Evolutionary conservation across 2,329 filamentous ascomycete species (phyloP).

Genomic region (Blastomyces gilchristii): DNA sequence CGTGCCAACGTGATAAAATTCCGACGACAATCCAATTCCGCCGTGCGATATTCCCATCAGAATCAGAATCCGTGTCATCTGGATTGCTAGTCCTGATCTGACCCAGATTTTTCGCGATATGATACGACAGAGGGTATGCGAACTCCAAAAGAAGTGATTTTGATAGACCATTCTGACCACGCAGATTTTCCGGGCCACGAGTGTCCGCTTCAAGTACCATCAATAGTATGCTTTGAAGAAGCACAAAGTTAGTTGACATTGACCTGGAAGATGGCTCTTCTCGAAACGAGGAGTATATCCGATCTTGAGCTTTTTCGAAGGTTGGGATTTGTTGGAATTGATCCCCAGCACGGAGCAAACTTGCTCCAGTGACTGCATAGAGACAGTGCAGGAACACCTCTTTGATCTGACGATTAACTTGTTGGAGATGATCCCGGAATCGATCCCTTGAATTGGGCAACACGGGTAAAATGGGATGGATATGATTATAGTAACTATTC

Average conservation of each 20-base stretch:
- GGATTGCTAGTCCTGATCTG: constrained; percentile 29
- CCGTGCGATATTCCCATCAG: constrained; percentile 32
- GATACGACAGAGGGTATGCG: constrained; percentile 29
- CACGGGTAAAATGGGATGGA: constrained; percentile 33
- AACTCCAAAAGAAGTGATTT: constrained; percentile 34
- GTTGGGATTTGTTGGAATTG: constrained; percentile 25
- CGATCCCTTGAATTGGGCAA: constrained; percentile 33
- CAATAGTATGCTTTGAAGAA: constrained; percentile 33
- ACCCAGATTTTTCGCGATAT: constrained; percentile 31
- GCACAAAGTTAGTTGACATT: constrained; percentile 30
- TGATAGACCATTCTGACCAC: constrained; percentile 31
- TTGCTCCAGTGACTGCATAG: constrained; percentile 32
- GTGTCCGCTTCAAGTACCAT: constrained; percentile 36
- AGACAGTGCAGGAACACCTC: constrained; percentile 33
- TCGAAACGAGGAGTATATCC: constrained; percentile 30
- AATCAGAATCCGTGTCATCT: constrained; percentile 28
- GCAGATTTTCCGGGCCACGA: constrained; percentile 34
- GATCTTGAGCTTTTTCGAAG: constrained; percentile 33
- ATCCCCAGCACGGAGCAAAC: constrained; percentile 25
- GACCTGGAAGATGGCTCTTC: constrained; percentile 27
- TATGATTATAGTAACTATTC: constrained; percentile 32
- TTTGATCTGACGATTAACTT: constrained; percentile 32
- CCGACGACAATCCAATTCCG: constrained; percentile 33
- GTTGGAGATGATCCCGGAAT: constrained; percentile 29
- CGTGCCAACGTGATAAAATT: constrained; percentile 34